These are phyloP conservation scores for Gillenia trifoliata DNA, from an alignment of 306 rosid genomes.

Conservation along the genomic window DNA sequence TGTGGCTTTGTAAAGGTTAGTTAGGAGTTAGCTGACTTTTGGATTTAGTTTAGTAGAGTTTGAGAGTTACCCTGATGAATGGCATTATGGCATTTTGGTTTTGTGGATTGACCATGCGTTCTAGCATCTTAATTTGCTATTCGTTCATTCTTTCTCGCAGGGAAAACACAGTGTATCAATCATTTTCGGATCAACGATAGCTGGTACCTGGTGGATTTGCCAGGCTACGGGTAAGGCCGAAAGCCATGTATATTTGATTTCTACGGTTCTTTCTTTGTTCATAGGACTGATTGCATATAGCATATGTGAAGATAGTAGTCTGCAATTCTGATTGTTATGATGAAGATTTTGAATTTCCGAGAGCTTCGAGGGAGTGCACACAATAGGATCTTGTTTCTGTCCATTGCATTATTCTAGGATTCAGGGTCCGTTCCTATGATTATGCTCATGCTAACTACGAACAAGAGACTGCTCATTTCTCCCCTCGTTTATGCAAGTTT, in stretches of 20 bases:
- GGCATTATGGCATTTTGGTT: background rate
- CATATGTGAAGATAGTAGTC: background rate
- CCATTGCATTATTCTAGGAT: background rate
- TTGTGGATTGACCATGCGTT: background rate
- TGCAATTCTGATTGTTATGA: background rate
- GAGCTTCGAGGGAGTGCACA: background rate
- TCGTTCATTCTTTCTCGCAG: conserved; percentile 32
- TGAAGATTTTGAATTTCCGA: background rate
- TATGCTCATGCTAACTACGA: background rate
- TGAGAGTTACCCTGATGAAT: background rate
- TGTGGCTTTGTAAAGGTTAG: no score
- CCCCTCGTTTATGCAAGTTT: background rate
- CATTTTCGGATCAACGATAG: conserved; percentile 88
- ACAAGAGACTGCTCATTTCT: background rate
- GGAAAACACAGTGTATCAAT: conserved; percentile 96
- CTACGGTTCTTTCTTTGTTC: background rate
- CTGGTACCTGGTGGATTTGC: conserved; percentile 97
- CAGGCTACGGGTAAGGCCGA: conserved; percentile 87
- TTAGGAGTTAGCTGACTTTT: background rate
- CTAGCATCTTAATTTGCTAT: background rate
- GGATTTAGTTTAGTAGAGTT: background rate
- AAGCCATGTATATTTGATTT: conserved; percentile 6
- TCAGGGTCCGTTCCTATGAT: background rate
- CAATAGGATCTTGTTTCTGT: background rate
- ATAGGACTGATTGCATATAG: no score